Evolutionary conservation across 345 rosid species (phyloP).

Genomic region (Eucalyptus victrix): DNA sequence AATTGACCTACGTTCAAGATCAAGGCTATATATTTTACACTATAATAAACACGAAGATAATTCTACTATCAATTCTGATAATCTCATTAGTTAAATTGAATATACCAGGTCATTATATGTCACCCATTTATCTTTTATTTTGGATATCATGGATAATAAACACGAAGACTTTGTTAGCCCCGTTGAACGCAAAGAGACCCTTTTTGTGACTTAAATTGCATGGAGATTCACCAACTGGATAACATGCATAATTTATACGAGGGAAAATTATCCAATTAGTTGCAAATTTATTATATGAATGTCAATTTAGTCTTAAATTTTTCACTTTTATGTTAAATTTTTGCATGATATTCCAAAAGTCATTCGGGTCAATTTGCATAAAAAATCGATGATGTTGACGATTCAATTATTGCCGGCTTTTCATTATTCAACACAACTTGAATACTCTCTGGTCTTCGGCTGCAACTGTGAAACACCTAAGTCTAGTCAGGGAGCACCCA

Average conservation of each 20-base stretch:
- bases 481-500: background rate
- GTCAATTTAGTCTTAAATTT: background rate
- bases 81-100: background rate
- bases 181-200: background rate
- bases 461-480: background rate
- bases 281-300: background rate
- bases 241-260: background rate
- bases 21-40: background rate
- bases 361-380: no score
- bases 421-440: background rate
- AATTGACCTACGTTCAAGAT: no score
- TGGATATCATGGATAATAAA: background rate
- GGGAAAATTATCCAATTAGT: background rate
- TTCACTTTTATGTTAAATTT: background rate
- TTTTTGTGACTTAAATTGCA: background rate
- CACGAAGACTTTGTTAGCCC: background rate
- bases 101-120: background rate
- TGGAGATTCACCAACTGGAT: background rate
- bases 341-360: background rate
- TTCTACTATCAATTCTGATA: background rate
- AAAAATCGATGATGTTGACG: no score
- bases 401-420: background rate
- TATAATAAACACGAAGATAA: background rate
- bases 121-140: background rate
- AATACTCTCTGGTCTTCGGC: background rate